Base-by-base conservation (phyloP, 1,284 basidiomycete genomes). In the Kalmanozyma brasiliensis region DNA sequence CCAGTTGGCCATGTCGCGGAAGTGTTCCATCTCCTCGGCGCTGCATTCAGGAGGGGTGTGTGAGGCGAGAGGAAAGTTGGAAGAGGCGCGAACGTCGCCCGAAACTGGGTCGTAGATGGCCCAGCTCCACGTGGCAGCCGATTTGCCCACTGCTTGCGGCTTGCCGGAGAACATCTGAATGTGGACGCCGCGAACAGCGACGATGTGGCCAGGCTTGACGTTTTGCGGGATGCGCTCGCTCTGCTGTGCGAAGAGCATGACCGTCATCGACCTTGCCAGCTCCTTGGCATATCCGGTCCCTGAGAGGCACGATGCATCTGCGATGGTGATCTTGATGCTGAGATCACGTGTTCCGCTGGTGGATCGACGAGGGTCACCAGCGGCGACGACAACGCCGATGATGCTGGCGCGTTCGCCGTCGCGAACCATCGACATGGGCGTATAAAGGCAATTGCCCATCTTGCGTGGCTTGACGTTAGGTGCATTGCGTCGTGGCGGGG, bases 401-500 rank as follows among this genome's bases (percentile, higher is more conserved):
- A 75, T 45, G 55, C 69, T 73, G 17, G 62, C 70, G 2, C 55
- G 41, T 35, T 64, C 51, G 20, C 61, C 64, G 17, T 65, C 57
- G 10, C 57, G 63, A 19, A 71, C 48, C 56, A 61, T 51, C 14
- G 56, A 49, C 30, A 77, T 60, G 10, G 70, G 67, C 1, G 73
- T 75, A 32, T 77, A 77, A 43, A 62, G 37, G 58, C 57, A 59
- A 26, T 66, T 71, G 57, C 67, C 67, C 56, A 71, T 64, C 6
- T 52, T 56, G n/a, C 49, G 58, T 2, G 61, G 62, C 45, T 69
- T 69, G 59, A 69, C 60, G 33, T 69, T 45, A 17, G 66, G 66
- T 7, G 66, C 60, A 19, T 69, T 59, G 34, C 53, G 58, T 20
- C 59, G 52, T 9, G 53, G 23, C 16, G 7, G 58, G 4, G 40